Evolutionary conservation across 2,329 filamentous ascomycete genomes (phyloP).

Genomic region (Hypoxylon sp.): DNA sequence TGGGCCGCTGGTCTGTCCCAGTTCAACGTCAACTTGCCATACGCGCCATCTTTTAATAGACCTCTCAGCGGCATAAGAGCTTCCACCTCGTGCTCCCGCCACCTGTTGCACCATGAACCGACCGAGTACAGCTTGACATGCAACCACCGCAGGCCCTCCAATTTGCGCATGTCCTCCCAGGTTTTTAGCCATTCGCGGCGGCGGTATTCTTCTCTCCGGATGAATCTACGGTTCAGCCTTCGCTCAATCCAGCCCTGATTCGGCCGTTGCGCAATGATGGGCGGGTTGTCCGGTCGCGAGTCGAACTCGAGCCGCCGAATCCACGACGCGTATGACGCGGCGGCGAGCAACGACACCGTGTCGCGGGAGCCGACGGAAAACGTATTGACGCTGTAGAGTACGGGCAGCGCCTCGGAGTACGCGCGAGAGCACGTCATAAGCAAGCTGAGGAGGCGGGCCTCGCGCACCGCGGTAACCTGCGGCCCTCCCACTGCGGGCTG

Average conservation of each 20-base stretch:
- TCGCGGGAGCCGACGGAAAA: not conserved
- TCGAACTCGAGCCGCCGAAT: not conserved
- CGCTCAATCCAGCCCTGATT: conserved; percentile 1
- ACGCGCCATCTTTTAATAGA: conserved; percentile 5
- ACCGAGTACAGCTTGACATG: conserved; percentile 1
- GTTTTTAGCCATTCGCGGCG: not conserved
- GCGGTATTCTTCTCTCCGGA: not conserved
- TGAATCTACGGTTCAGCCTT: conserved; percentile 2
- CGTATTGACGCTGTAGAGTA: conserved; percentile 2
- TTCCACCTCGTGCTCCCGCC: conserved; percentile 6
- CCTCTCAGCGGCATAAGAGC: conserved; percentile 4
- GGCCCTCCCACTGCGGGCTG: not conserved
- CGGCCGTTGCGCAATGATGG: not conserved
- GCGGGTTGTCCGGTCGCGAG: not conserved
- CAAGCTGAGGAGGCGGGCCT: conserved; percentile 5
- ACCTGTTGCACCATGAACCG: not conserved
- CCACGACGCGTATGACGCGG: conserved; percentile 2
- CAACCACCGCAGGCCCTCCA: conserved; percentile 11
- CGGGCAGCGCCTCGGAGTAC: not conserved
- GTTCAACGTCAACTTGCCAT: conserved; percentile 14
- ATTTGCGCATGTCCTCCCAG: conserved; percentile 10
- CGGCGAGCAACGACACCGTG: not conserved
- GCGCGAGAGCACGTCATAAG: conserved; percentile 1
- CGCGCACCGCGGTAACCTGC: not conserved
- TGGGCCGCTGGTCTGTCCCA: conserved; percentile 5